These are phyloP conservation scores for Thermoascus crustaceus DNA, from an alignment of 2,329 filamentous ascomycete species.

Conservation along the genomic window DNA sequence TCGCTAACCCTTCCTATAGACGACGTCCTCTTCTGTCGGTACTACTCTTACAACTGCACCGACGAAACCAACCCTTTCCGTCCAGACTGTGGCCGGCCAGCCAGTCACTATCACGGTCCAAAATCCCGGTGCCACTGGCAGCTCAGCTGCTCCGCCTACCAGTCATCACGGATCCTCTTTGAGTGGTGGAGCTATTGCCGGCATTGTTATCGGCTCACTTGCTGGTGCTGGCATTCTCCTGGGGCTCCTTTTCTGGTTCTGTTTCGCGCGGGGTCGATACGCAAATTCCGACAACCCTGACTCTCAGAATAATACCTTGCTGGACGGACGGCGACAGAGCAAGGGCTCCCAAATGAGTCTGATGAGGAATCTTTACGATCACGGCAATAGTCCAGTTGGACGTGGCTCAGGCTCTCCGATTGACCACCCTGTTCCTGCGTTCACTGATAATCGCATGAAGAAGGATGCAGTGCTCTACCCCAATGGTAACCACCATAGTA, in stretches of 20 bases:
- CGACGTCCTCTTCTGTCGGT: slow-evolving; percentile 6
- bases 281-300: slow-evolving; percentile 19
- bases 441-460: slow-evolving; percentile 40
- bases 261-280: slow-evolving; percentile 30
- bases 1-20: slow-evolving; percentile 3
- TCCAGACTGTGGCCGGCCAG: slow-evolving; percentile 12
- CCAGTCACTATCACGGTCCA: slow-evolving; percentile 16
- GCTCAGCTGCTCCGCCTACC: slow-evolving; percentile 9
- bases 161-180: slow-evolving; percentile 19
- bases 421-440: slow-evolving; percentile 21
- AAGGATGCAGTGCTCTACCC: slow-evolving; percentile 33
- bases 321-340: slow-evolving; percentile 23
- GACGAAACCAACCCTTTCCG: slow-evolving; percentile 4
- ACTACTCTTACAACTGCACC: slow-evolving; percentile 4
- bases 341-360: slow-evolving; percentile 29
- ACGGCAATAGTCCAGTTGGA: no score
- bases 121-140: slow-evolving; percentile 10
- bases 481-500: slow-evolving; percentile 35
- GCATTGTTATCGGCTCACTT: slow-evolving; percentile 36
- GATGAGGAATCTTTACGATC: slow-evolving; percentile 22
- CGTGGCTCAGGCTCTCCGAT: slow-evolving; percentile 7
- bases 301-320: slow-evolving; percentile 14
- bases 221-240: slow-evolving; percentile 30
- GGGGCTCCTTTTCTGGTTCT: slow-evolving; percentile 31
- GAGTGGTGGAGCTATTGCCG: slow-evolving; percentile 36